Evolutionary conservation across 2,329 filamentous ascomycete genomes (phyloP), one percentile per base, ranked within the genome.

Genomic region (Aspergillus piperis): DNA sequence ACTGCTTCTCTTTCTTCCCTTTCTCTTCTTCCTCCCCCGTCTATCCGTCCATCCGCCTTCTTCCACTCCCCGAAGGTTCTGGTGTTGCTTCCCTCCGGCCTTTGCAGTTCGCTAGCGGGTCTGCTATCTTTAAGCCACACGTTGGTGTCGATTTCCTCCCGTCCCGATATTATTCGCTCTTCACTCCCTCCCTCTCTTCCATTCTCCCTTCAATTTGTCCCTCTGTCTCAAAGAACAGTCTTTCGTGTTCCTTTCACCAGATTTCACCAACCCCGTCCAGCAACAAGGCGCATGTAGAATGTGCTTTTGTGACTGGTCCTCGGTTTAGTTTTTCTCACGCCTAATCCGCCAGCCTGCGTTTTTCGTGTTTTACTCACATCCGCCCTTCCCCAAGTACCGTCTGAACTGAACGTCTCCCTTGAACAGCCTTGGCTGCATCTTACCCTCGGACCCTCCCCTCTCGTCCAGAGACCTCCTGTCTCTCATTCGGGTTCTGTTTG

Each of bases 91-190:
- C 32, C 54, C 54, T 60, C 56, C 56, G 54, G 32, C 19, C 49
- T 60, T 51, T 62, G 58, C 63, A 66, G 63, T 64, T 62, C 60
- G 57, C 62, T 67, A 66, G 65, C 63, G 67, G 67, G 66, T 66
- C 66, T 67, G 60, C 51, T 62, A 66, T 67, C 63, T 57, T 62
- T 53, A 65, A 66, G 62, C 66, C 65, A 68, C 67, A 65, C 62
- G 58, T 66, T 68, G 66, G 64, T 67, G 62, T 68, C 61, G 64
- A 66, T 65, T 65, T 63, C 59, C 54, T 63, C 54, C 66, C 64
- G 60, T 62, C 44, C 58, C 62, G 54, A 59, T 53, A 55, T 64
- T 65, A 44, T 56, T 61, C 58, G 59, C 57, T 56, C 56, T 58
- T 62, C 56, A 62, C 49, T 38, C 57, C 52, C 52, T 38, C 52